phyloP scores from a whole-genome alignment of 2,329 filamentous ascomycete genomes.

The Cytospora piceicola region DNA sequence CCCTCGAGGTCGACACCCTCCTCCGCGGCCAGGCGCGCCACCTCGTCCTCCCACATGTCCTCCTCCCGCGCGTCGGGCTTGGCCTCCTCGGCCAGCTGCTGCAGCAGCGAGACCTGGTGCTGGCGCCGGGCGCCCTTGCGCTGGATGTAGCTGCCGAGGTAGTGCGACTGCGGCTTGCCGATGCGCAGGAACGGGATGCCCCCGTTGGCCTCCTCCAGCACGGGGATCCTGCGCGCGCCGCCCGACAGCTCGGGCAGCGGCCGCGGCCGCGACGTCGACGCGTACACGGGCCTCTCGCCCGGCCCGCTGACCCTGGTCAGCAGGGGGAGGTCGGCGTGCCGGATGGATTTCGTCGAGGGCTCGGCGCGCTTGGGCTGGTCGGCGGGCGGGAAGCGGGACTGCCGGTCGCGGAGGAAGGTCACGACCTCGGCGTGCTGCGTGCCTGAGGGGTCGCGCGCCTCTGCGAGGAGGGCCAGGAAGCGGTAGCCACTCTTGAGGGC shows the following conservation, averaged over 20 bases:
- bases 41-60: conserved; percentile 53
- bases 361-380: conserved; percentile 33
- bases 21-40: conserved; percentile 45
- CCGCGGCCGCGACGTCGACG: conserved; percentile 49
- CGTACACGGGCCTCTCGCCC: conserved; percentile 51
- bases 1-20: conserved; percentile 33
- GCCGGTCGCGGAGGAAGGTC: conserved; percentile 44
- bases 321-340: conserved; percentile 33
- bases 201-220: conserved; percentile 52
- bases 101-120: conserved; percentile 43
- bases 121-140: conserved; percentile 53
- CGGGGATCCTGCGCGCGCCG: conserved; percentile 60
- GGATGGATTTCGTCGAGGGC: background rate
- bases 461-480: conserved; percentile 48
- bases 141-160: conserved; percentile 61
- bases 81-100: conserved; percentile 46
- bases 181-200: conserved; percentile 68
- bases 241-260: conserved; percentile 55
- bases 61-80: conserved; percentile 42
- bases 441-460: conserved; percentile 44
- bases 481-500: conserved; percentile 70
- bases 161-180: conserved; percentile 65
- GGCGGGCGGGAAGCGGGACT: conserved; percentile 40
- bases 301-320: conserved; percentile 33
- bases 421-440: conserved; percentile 48